Evolutionary conservation across 129 eudicot species (phyloP), one percentile per base, ranked within the genome.

Genomic region (Smallanthus sonchifolius): DNA sequence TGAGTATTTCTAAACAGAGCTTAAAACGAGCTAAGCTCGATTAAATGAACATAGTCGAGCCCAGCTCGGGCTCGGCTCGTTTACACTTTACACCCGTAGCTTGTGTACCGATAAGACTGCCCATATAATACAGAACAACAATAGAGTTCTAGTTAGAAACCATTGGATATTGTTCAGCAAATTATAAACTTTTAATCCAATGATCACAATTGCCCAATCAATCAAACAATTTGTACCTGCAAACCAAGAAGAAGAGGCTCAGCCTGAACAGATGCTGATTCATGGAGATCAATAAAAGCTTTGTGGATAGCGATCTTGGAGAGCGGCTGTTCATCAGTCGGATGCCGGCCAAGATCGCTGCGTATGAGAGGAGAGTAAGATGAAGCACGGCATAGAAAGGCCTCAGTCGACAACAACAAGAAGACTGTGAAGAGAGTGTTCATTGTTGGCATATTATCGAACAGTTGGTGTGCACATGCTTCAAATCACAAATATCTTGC

Each of bases 241-340:
- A 77, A 16, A 19, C 96, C 97, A 19, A 91, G 96, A 79, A 88
- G 65, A 70, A 72, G 56, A 10, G 97, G 97, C 35, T 49, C 54
- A 11, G 86, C 92, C 48, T 75, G 74, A 79, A 91, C 73, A 43
- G 81, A 79, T 47, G 85, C 90, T 4, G 80, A 74, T 28, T 79
- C 72, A 39, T 83, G 78, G 4, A 88, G 84, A 62, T 71, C 83
- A 59, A 74, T 8, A 61, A 77, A 36, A 45, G 87, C 69, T 28
- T 80, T 79, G 36, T 81, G 75, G 56, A 91, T 77, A 15, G 86
- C 86, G 14, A 91, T 91, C 73, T 83, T 83, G 1, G 92, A 69
- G 2, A 88, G 70, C 2, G 97, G 97, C 51, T 91, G 97, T 10
- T 73, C 92, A 11, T 85, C 92, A 32, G 20, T 35, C 4, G 67